Conservation (phyloP, 306 rosid species). For the Rosa multiflora region DNA sequence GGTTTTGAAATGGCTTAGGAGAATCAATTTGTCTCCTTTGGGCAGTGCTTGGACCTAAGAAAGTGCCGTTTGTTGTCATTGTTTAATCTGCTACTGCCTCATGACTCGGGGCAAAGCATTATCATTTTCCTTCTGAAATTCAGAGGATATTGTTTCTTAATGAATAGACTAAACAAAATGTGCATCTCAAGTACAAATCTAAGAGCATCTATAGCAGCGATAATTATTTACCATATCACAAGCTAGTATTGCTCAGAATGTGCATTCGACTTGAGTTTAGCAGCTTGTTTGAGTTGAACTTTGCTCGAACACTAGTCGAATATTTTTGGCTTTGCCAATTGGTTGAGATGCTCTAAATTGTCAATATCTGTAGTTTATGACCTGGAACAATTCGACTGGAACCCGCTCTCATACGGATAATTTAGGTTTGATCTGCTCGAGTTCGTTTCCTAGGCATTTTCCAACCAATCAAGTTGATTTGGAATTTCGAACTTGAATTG, state of each 20-base stretch:
- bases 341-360: too few relatives aligned
- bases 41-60: slow-evolving; percentile 30
- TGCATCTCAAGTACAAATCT: background rate
- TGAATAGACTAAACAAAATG: background rate
- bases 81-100: background rate
- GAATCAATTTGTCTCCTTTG: slow-evolving; percentile 46
- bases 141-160: background rate
- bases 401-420: too few relatives aligned
- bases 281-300: background rate
- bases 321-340: too few relatives aligned
- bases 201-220: too few relatives aligned
- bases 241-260: background rate
- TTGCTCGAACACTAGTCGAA: background rate
- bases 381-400: too few relatives aligned
- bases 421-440: too few relatives aligned
- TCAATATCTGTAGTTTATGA: too few relatives aligned
- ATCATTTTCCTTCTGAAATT: background rate
- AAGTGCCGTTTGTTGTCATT: slow-evolving; percentile 9
- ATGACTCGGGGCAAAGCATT: background rate
- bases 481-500: too few relatives aligned
- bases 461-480: too few relatives aligned
- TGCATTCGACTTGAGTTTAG: background rate
- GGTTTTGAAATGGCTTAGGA: slow-evolving; percentile 3
- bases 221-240: background rate
- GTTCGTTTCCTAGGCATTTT: too few relatives aligned